Evolutionary conservation across 257 asterid genomes (phyloP), one percentile per base, ranked within the genome.

Genomic region (Ligustrum vulgare): DNA sequence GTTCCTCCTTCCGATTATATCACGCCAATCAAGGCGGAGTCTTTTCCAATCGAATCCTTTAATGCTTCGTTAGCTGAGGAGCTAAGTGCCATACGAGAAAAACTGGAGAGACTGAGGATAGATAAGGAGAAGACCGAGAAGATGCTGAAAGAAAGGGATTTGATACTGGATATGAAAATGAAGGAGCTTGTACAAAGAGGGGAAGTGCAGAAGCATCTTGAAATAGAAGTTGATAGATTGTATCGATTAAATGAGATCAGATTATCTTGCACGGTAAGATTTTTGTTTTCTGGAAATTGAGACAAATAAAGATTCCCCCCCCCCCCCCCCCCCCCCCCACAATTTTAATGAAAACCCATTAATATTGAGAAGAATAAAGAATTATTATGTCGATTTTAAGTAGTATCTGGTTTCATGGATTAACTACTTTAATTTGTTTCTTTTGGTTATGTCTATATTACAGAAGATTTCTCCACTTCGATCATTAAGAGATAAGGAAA

Each of bases 191-290:
- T 77, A 12, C 67, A 47, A 4, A 77, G 92, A 83, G 96, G 98
- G 33, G 92, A 90, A 71, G 31, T 41, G 69, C 98, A 94, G 89
- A 90, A 88, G 72, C 80, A 86, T 80, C 91, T 92, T 3, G 98
- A 94, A 80, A 86, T 87, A n/a, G 97, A 94, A 81, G 91, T 94
- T 4, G 98, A 94, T 80, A 86, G 98, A 9, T 54, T 94, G 82
- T 94, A 87, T 67, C 91, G 98, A 49, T 85, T 94, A 67, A 89
- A 89, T 49, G 89, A 94, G 83, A 90, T 94, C 84, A 88, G 78
- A 75, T 51, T 89, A 69, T 87, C 93, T 45, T 90, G 90, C 84
- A 77, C 70, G 91, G 98, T 93, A 65, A 75, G 84, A 36, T 51
- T 56, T 22, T 67, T 33, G 5, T 58, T 58, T 9, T 22, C 32